A percentile compares a stretch with the other conserved stretches of the same genome.
phyloP scores from a whole-genome alignment of 371 early-diverging fungal genomes.

The Haplosporangium sp. region DNA sequence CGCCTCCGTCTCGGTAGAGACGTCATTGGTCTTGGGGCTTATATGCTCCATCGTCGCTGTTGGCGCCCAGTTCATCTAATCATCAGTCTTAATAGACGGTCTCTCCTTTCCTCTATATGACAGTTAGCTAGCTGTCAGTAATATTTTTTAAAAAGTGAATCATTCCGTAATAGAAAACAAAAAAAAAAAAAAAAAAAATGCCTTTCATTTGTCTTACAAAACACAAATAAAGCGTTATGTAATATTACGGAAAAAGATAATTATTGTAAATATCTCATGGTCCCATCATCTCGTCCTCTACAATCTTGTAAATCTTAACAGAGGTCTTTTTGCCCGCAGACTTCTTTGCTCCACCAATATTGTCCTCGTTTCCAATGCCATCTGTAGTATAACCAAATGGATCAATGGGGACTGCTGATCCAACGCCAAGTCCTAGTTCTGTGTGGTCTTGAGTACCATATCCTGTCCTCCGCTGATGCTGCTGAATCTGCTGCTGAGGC shows the following conservation, averaged over 20 bases:
- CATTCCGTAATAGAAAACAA: too few species aligned
- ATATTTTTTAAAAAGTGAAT: too few species aligned
- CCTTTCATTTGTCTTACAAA: too few species aligned
- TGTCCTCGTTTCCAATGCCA: not conserved
- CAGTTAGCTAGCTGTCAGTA: too few species aligned
- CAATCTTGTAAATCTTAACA: constrained; percentile 49
- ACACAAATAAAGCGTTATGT: not conserved
- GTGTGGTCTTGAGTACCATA: constrained; percentile 34
- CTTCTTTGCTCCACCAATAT: not conserved
- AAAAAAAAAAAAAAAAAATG: too few species aligned
- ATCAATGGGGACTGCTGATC: not conserved
- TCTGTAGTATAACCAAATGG: too few species aligned
- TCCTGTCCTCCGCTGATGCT: constrained; percentile 9
- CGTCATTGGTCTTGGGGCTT: not conserved
- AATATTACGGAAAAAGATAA: not conserved
- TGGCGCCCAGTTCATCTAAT: too few species aligned
- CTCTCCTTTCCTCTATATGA: too few species aligned
- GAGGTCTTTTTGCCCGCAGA: constrained; percentile 22
- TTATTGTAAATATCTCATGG: constrained; percentile 2
- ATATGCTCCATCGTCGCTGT: constrained; percentile 8
- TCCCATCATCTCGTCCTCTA: constrained; percentile 50
- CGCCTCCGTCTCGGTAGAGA: not conserved
- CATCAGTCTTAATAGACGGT: too few species aligned
- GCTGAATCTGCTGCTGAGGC: constrained; percentile 8
- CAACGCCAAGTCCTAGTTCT: not conserved